Conservation (phyloP, 2,329 filamentous ascomycete genomes). For the Pseudocercospora vitis region DNA sequence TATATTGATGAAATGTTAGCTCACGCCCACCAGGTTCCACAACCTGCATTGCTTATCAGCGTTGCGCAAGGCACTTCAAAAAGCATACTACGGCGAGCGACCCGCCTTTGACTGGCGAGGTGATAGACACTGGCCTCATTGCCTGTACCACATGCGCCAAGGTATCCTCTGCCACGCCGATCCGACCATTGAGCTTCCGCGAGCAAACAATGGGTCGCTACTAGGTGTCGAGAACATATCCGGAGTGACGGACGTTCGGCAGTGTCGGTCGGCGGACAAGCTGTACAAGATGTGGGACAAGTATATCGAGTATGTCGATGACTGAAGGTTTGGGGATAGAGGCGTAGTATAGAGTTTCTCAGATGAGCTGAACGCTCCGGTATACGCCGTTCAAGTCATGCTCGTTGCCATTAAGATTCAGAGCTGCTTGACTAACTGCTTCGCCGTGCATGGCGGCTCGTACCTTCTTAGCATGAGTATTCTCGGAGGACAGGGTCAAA, state of each 20-base stretch:
- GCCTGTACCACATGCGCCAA: slow-evolving; percentile 16
- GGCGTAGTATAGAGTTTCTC: background rate
- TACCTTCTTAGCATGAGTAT: background rate
- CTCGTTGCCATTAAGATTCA: background rate
- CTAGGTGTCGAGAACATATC: slow-evolving; percentile 6
- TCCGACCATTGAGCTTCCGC: slow-evolving; percentile 17
- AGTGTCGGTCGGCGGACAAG: slow-evolving; percentile 19
- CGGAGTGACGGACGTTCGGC: slow-evolving; percentile 16
- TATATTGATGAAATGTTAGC: background rate
- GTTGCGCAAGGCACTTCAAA: slow-evolving; percentile 16
- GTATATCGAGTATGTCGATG: slow-evolving; percentile 6
- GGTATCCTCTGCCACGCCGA: slow-evolving; percentile 17
- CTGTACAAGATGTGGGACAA: slow-evolving; percentile 13
- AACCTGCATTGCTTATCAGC: slow-evolving; percentile 15
- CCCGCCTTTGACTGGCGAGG: slow-evolving; percentile 14
- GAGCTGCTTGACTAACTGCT: background rate
- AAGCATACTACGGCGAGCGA: slow-evolving; percentile 14
- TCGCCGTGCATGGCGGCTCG: background rate
- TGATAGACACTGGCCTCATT: slow-evolving; percentile 17
- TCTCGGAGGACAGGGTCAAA: background rate
- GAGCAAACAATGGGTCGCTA: slow-evolving; percentile 16
- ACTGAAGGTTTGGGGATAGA: background rate
- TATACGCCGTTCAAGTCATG: background rate
- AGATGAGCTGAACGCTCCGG: background rate
- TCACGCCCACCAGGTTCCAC: slow-evolving; percentile 13